Evolutionary conservation across 2,329 filamentous ascomycete species (phyloP).

Genomic region (Byssoonygena ceratinophila): DNA sequence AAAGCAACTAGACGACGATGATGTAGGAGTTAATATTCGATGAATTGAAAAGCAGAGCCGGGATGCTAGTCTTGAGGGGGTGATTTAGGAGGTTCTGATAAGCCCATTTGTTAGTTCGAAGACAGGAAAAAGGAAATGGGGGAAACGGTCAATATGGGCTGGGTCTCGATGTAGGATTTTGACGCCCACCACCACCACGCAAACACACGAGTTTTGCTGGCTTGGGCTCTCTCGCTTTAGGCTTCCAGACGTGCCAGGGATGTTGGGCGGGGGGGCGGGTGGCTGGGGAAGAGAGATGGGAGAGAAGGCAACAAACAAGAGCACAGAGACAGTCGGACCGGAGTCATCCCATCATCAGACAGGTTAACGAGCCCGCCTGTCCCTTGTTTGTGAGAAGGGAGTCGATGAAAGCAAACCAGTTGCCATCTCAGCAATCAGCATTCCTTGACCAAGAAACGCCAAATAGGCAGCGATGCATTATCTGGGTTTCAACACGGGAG

Average conservation of each 20-base stretch:
- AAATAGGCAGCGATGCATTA: neutral
- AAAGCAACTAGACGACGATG: no score
- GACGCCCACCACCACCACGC: no score
- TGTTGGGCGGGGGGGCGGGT: neutral
- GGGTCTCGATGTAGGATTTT: no score
- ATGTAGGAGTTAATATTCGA: neutral
- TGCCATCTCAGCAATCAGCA: no score
- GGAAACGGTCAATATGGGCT: no score
- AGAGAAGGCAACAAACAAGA: neutral
- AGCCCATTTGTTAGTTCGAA: slow-evolving; percentile 8
- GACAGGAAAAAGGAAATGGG: neutral
- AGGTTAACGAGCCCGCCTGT: neutral
- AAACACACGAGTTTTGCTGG: no score
- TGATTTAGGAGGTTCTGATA: no score
- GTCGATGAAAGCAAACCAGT: neutral
- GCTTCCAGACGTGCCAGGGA: neutral
- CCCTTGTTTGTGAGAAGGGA: neutral
- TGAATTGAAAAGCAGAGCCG: no score
- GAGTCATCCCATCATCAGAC: neutral
- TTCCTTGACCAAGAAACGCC: neutral
- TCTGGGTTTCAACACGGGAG: neutral
- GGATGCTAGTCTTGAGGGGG: no score
- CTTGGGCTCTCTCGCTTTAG: neutral
- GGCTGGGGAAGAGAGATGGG: neutral
- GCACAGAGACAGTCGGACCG: neutral